Evolutionary conservation across 257 asterid genomes (phyloP), one percentile per base, ranked within the genome.

Genomic region (Paulownia fortunei): DNA sequence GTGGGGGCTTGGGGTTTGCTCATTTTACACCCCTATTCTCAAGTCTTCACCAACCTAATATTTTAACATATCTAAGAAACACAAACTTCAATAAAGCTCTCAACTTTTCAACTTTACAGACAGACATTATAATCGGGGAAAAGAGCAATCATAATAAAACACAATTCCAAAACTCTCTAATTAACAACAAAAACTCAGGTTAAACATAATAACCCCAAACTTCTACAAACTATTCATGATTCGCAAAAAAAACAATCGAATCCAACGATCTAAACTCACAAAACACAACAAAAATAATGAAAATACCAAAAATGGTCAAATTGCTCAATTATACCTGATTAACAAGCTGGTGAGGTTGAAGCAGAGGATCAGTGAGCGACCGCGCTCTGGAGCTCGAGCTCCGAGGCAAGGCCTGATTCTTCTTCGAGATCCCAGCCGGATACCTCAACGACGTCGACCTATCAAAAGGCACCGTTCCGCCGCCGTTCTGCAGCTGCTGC

Each of bases 341-440:
- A 81, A 92, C 89, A 69, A 92, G 97, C 85, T 92, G 99, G 79
- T 94, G 97, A 82, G 99, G 98, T 23, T 89, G 97, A 81, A 96
- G 91, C 80, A 92, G 69, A 76, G 98, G 99, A 92, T 96, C 99
- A 71, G 97, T 88, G 8, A 94, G 90, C 59, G 97, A 94, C 73
- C 97, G 89, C 56, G 95, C 92, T 76, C 99, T 87, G 74, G 97
- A 80, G 82, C 99, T 96, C 58, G 98, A 92, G 81, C 94, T 84
- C 75, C 99, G 87, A 18, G 96, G 91, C 84, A 94, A 74, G 12
- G 86, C 74, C 81, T 81, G 94, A 81, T 84, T 88, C 89, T 68
- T 90, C 85, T 86, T 93, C 58, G 88, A 86, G 47, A 52, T 79
- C 23, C 88, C 91, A 23, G 65, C 79, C 34, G 95, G 83, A 85